A percentile compares a stretch with the other conserved stretches of the same genome.
Evolutionary conservation across 169 alveolate species (phyloP).

Genomic region (Cryptosporidium parvum): DNA sequence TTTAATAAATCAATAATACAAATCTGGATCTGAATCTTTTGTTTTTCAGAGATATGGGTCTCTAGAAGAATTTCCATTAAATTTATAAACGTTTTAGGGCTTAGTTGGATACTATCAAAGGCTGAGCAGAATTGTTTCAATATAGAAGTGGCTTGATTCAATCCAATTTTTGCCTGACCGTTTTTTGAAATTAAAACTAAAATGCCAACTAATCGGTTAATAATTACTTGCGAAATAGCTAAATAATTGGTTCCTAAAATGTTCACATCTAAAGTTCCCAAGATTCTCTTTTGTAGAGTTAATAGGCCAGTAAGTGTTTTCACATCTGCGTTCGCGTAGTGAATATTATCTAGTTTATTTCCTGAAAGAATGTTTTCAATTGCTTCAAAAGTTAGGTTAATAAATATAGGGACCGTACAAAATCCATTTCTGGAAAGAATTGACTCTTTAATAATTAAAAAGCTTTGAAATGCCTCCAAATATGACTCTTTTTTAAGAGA

Average conservation of each 20-base stretch:
- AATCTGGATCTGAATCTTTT: slow-evolving; percentile 28
- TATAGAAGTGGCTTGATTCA: slow-evolving; percentile 13
- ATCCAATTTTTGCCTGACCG: neutral
- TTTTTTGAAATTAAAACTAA: neutral
- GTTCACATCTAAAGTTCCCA: slow-evolving; percentile 46
- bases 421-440: neutral
- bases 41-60: neutral
- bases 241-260: slow-evolving; percentile 37
- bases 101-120: slow-evolving; percentile 14
- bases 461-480: slow-evolving; percentile 43
- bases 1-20: slow-evolving; percentile 15
- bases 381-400: slow-evolving; percentile 43
- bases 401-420: slow-evolving; percentile 39
- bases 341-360: neutral
- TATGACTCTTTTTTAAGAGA: slow-evolving; percentile 30
- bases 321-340: neutral
- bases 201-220: slow-evolving; percentile 5
- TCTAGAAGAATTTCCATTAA: slow-evolving; percentile 16
- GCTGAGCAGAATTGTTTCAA: slow-evolving; percentile 26
- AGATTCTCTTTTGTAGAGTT: slow-evolving; percentile 16
- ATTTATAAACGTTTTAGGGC: neutral
- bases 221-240: slow-evolving; percentile 18
- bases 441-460: slow-evolving; percentile 33
- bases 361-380: slow-evolving; percentile 1
- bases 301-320: slow-evolving; percentile 43